Conservation (phyloP, 2,329 filamentous ascomycete genomes). For the Phyllosticta citriasiana region DNA sequence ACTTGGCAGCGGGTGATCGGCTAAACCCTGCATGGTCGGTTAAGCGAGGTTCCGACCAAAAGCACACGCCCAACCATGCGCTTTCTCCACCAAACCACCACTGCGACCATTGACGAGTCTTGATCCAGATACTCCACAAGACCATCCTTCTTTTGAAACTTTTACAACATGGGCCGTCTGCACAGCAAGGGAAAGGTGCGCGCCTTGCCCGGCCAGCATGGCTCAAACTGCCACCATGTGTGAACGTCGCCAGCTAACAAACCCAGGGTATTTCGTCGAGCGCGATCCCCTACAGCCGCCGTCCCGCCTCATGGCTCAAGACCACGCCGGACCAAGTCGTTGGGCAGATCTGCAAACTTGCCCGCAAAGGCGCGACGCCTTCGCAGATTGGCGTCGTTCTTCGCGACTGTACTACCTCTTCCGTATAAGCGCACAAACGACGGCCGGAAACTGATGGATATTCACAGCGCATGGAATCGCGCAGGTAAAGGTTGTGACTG, state of each 20-base stretch:
- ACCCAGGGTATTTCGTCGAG: conserved; percentile 96
- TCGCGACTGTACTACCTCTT: conserved; percentile 63
- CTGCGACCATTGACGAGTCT: too few species aligned
- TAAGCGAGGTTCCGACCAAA: too few species aligned
- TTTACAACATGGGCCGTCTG: conserved; percentile 83
- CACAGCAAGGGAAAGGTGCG: conserved; percentile 85
- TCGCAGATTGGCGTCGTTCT: conserved; percentile 92
- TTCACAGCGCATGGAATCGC: conserved; percentile 80
- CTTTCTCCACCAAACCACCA: too few species aligned
- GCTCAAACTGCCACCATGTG: not conserved
- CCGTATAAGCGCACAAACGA: not conserved
- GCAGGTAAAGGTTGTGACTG: conserved; percentile 95
- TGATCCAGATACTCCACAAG: too few species aligned
- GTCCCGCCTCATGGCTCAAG: conserved; percentile 91
- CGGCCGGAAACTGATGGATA: not conserved
- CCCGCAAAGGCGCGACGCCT: conserved; percentile 96
- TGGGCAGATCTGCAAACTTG: conserved; percentile 98
- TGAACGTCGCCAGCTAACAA: not conserved
- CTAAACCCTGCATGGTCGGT: too few species aligned
- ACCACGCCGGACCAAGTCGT: conserved; percentile 97
- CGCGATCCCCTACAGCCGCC: conserved; percentile 93
- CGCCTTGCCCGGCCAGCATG: not conserved
- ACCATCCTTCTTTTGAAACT: not conserved
- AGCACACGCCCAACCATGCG: too few species aligned
- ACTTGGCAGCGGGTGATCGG: too few species aligned